Evolutionary conservation across 179 eudicot species (phyloP).

Genomic region (Spinacia oleracea): DNA sequence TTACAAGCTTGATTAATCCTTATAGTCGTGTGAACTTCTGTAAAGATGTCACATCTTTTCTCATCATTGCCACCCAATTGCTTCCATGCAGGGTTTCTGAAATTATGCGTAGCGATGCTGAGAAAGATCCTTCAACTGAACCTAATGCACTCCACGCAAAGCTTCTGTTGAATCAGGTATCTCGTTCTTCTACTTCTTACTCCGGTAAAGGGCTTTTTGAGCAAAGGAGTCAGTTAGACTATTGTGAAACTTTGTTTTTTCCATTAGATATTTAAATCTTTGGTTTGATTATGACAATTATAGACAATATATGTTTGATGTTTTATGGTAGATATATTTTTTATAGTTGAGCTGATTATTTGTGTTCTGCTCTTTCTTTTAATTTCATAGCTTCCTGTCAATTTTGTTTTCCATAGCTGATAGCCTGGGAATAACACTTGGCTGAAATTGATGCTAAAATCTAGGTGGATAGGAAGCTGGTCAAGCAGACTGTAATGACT

Average conservation of each 20-base stretch:
- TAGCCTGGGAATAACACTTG: slow-evolving; percentile 16
- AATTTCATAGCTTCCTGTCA: too few relatives aligned
- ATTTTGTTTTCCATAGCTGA: slow-evolving; percentile 1
- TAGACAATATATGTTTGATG: neutral
- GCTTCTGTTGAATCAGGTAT: slow-evolving; percentile 73
- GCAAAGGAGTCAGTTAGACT: neutral
- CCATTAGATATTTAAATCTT: neutral
- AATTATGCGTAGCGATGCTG: slow-evolving; percentile 73
- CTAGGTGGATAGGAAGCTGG: slow-evolving; percentile 97
- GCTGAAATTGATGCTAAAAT: slow-evolving; percentile 17
- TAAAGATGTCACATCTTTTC: neutral
- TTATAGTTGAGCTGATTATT: neutral
- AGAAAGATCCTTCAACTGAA: slow-evolving; percentile 66
- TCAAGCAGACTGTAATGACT: slow-evolving; percentile 99
- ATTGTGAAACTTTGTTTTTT: neutral
- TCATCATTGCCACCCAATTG: slow-evolving; percentile 12
- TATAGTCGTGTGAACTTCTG: neutral
- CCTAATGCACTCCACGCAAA: slow-evolving; percentile 71
- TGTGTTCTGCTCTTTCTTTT: neutral
- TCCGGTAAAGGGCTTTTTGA: neutral
- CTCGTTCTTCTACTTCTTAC: neutral
- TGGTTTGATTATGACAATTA: neutral
- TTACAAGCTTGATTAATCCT: neutral
- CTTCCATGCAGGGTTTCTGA: slow-evolving; percentile 71
- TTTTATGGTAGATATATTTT: neutral